A percentile compares a stretch with the other conserved stretches of the same genome.
These are phyloP conservation scores for Piper longum DNA, from an alignment of 164 flowering plant genomes.

Conservation along the genomic window DNA sequence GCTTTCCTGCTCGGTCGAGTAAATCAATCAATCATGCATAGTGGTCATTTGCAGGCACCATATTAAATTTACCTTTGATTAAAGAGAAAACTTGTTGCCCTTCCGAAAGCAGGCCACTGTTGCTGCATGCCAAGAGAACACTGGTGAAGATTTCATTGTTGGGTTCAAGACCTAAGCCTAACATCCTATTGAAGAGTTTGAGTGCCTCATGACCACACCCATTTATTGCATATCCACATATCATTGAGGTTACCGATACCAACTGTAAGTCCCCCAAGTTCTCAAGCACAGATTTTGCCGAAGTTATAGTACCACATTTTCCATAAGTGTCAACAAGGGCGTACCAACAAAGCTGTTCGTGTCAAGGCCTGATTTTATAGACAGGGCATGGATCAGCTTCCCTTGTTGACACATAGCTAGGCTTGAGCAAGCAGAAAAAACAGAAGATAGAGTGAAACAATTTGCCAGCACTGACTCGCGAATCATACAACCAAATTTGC, in stretches of 20 bases:
- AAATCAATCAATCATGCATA: slow-evolving; percentile 45
- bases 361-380: slow-evolving; percentile 22
- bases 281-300: slow-evolving; percentile 29
- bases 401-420: slow-evolving; percentile 35
- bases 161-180: slow-evolving; percentile 17
- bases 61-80: slow-evolving; percentile 4
- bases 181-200: slow-evolving; percentile 23
- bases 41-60: slow-evolving; percentile 24
- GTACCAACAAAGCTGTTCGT: slow-evolving; percentile 22
- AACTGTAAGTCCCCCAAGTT: slow-evolving; percentile 19
- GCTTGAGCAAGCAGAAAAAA: slow-evolving; percentile 32
- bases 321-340: slow-evolving; percentile 36
- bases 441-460: slow-evolving; percentile 39
- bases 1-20: slow-evolving; percentile 37
- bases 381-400: slow-evolving; percentile 27
- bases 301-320: slow-evolving; percentile 29
- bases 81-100: slow-evolving; percentile 30
- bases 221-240: slow-evolving; percentile 30
- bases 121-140: slow-evolving; percentile 37
- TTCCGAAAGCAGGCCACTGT: slow-evolving; percentile 37
- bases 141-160: slow-evolving; percentile 25
- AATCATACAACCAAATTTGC: slow-evolving; percentile 28
- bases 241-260: slow-evolving; percentile 35
- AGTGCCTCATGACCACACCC: slow-evolving; percentile 36
- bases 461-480: slow-evolving; percentile 22